Evolutionary conservation across 2,329 filamentous ascomycete species (phyloP).

Genomic region (Paracorniculantispora psalliotae): DNA sequence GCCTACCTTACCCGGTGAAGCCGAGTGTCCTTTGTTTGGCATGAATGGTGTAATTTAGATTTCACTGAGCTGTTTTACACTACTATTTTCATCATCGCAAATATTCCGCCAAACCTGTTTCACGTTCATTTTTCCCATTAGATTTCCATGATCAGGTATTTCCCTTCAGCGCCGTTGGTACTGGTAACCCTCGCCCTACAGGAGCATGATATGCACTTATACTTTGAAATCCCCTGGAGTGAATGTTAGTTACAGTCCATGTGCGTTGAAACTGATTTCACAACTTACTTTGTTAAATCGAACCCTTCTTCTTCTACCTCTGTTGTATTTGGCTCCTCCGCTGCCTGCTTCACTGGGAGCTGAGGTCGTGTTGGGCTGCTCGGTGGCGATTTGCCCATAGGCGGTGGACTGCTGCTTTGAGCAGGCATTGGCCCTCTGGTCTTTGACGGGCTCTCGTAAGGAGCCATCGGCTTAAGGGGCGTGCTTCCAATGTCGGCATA

Average conservation of each 20-base stretch:
- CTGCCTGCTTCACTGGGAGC: conserved; percentile 21
- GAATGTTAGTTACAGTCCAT: conserved; percentile 17
- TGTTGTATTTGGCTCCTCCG: conserved; percentile 22
- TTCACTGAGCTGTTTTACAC: neutral
- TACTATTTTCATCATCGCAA: neutral
- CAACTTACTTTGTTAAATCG: conserved; percentile 53
- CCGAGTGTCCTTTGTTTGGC: too few relatives aligned
- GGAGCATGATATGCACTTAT: conserved; percentile 59
- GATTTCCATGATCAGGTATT: conserved; percentile 21
- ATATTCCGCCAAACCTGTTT: neutral
- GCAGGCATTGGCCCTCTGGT: conserved; percentile 35
- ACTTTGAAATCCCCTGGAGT: conserved; percentile 56
- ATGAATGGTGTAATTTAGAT: neutral
- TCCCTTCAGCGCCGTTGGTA: conserved; percentile 37
- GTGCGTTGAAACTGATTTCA: too few relatives aligned
- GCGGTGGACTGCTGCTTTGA: conserved; percentile 56
- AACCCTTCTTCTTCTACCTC: conserved; percentile 45
- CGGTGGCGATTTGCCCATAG: conserved; percentile 45
- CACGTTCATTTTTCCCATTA: neutral
- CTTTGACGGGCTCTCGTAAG: conserved; percentile 59
- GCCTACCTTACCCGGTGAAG: neutral
- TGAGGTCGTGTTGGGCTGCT: conserved; percentile 46
- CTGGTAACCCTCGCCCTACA: conserved; percentile 41
- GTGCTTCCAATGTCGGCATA: conserved; percentile 74
- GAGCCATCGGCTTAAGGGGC: conserved; percentile 48